phyloP scores from a whole-genome alignment of 257 asterid genomes.

The Forsythia viridissima region DNA sequence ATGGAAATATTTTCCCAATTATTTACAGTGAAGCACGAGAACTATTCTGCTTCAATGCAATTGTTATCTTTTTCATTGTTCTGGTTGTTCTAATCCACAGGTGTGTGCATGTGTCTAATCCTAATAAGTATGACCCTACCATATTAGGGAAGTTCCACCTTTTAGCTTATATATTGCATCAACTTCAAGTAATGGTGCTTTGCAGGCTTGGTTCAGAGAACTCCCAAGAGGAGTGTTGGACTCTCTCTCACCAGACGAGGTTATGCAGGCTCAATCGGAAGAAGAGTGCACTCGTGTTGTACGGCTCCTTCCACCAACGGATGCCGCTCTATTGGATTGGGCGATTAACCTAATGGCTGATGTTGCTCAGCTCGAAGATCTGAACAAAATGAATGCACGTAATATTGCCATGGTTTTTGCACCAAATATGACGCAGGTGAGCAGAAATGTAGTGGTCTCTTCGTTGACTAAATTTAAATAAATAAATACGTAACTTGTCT shows the following conservation, averaged over 20 bases:
- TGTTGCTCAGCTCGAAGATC: slow-evolving; percentile 75
- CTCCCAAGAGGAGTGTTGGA: slow-evolving; percentile 79
- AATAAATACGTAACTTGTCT: too few relatives aligned
- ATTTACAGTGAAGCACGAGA: too few relatives aligned
- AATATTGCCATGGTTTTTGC: slow-evolving; percentile 92
- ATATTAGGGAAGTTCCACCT: not conserved
- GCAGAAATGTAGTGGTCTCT: slow-evolving; percentile 9
- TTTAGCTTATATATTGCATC: not conserved
- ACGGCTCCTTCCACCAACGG: slow-evolving; percentile 73
- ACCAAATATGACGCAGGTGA: slow-evolving; percentile 92
- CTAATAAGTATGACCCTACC: too few relatives aligned
- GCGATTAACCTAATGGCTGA: slow-evolving; percentile 92
- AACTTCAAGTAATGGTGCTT: not conserved
- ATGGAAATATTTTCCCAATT: too few relatives aligned
- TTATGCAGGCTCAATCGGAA: slow-evolving; percentile 76
- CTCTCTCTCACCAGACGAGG: slow-evolving; percentile 67
- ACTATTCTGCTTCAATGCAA: too few relatives aligned
- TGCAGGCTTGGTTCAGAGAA: slow-evolving; percentile 90
- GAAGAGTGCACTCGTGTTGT: slow-evolving; percentile 70
- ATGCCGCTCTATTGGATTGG: slow-evolving; percentile 82
- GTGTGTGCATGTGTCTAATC: too few relatives aligned
- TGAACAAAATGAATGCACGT: slow-evolving; percentile 86
- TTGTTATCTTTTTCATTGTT: too few relatives aligned
- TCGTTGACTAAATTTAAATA: not conserved
- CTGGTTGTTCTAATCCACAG: too few relatives aligned